Percentiles rank a stretch among this genome's conserved stretches.
These are phyloP conservation scores for Lyophyllum semitale DNA, from an alignment of 768 basidiomycete genomes.

Conservation along the genomic window DNA sequence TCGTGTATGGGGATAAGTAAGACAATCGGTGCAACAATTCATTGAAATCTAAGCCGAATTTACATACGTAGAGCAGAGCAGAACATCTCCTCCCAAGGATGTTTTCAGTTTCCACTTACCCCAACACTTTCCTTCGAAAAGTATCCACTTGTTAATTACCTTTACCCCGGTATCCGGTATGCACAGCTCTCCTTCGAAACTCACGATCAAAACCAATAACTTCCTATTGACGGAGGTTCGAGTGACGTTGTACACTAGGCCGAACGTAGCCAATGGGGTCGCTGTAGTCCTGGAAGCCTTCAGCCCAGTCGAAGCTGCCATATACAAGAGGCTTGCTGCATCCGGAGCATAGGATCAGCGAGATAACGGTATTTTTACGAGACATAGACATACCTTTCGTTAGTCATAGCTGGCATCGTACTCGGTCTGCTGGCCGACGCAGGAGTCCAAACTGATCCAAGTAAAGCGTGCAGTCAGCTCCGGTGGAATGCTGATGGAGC, in stretches of 20 bases:
- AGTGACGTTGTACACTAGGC: conserved; percentile 4
- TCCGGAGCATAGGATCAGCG: not conserved
- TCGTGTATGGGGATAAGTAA: too few species aligned
- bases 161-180: too few species aligned
- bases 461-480: conserved; percentile 3
- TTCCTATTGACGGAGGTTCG: conserved; percentile 7
- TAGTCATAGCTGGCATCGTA: conserved; percentile 5
- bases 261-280: conserved; percentile 5
- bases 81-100: too few species aligned
- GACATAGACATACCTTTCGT: not conserved
- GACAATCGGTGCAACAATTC: too few species aligned
- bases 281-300: conserved; percentile 5
- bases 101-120: too few species aligned
- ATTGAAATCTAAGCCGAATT: too few species aligned
- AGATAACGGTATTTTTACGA: not conserved
- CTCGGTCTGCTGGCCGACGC: conserved; percentile 7
- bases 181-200: too few species aligned
- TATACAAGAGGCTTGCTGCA: not conserved
- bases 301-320: conserved; percentile 1
- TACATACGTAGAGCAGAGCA: too few species aligned
- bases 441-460: conserved; percentile 3
- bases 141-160: too few species aligned
- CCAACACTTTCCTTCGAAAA: too few species aligned
- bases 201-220: too few species aligned
- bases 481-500: not conserved